Percentiles rank a stretch among this genome's conserved stretches.
phyloP scores from a whole-genome alignment of 2,329 filamentous ascomycete species.

The Fusarium floridanum region DNA sequence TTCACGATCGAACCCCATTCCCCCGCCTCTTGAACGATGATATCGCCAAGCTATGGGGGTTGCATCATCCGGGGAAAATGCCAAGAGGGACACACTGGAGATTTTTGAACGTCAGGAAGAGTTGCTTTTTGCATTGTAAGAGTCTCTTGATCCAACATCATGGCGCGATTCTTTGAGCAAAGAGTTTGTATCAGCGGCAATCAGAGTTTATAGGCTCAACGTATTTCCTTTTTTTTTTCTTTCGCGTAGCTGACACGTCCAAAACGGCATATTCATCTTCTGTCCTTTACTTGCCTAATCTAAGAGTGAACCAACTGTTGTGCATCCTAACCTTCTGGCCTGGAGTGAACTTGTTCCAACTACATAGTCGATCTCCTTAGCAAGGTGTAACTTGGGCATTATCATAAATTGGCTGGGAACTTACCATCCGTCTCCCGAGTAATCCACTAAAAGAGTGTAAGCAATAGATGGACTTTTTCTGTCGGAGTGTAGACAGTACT shows the following conservation, averaged over 20 bases:
- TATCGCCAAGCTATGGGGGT: not conserved
- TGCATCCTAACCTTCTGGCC: not conserved
- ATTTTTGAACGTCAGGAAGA: not conserved
- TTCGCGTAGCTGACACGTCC: too few relatives aligned
- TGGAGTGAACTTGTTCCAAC: not conserved
- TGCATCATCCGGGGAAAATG: not conserved
- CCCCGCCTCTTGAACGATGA: not conserved
- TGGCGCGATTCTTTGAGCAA: too few relatives aligned
- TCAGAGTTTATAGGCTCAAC: too few relatives aligned
- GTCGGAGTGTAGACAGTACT: too few relatives aligned
- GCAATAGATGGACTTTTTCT: too few relatives aligned
- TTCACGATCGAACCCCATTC: not conserved
- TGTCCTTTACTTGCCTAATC: not conserved
- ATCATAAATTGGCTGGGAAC: not conserved
- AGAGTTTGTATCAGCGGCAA: too few relatives aligned
- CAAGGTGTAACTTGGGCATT: too few relatives aligned
- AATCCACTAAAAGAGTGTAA: not conserved
- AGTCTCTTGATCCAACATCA: not conserved
- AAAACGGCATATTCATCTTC: not conserved
- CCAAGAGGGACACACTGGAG: not conserved
- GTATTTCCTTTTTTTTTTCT: too few relatives aligned
- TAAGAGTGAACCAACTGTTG: not conserved
- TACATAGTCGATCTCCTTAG: not conserved
- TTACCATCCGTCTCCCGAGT: not conserved
- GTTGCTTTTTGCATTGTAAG: not conserved